Conservation (phyloP, 805 yeast species). For the Ogataea sp. region DNA sequence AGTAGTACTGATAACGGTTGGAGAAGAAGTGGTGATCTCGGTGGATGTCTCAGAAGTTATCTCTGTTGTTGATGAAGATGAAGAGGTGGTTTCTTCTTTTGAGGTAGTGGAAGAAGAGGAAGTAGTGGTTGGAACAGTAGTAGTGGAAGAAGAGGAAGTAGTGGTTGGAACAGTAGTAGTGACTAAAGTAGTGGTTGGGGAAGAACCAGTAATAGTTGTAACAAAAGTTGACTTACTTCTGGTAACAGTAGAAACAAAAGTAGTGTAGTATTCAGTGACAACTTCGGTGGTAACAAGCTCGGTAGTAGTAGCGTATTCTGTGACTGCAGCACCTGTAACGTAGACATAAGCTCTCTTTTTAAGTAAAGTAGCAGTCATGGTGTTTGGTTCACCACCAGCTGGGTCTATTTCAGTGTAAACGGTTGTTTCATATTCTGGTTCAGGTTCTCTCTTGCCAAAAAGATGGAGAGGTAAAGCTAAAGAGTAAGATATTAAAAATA, state of each 20-base stretch:
- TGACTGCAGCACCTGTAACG: constrained; percentile 19
- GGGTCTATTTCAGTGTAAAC: neutral
- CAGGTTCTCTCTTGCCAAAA: neutral
- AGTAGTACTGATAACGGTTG: constrained; percentile 28
- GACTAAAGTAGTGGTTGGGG: constrained; percentile 4
- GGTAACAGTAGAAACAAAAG: constrained; percentile 4
- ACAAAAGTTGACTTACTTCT: constrained; percentile 2
- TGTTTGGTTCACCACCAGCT: neutral
- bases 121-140: constrained; percentile 1
- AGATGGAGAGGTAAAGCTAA: neutral
- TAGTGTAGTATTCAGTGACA: constrained; percentile 4
- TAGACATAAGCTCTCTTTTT: constrained; percentile 19
- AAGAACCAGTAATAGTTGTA: constrained; percentile 4
- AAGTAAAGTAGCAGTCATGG: neutral
- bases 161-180: neutral
- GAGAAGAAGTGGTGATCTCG: constrained; percentile 29
- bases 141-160: neutral
- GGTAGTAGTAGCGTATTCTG: constrained; percentile 11
- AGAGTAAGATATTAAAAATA: constrained; percentile 1
- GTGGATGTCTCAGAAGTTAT: constrained; percentile 22
- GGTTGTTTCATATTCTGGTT: neutral
- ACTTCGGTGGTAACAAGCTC: neutral
- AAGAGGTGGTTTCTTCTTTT: constrained; percentile 9
- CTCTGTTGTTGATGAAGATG: constrained; percentile 22
- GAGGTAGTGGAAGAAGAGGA: neutral